phyloP scores from a whole-genome alignment of 305 asterid genomes.

The Caryopteris hybrid region DNA sequence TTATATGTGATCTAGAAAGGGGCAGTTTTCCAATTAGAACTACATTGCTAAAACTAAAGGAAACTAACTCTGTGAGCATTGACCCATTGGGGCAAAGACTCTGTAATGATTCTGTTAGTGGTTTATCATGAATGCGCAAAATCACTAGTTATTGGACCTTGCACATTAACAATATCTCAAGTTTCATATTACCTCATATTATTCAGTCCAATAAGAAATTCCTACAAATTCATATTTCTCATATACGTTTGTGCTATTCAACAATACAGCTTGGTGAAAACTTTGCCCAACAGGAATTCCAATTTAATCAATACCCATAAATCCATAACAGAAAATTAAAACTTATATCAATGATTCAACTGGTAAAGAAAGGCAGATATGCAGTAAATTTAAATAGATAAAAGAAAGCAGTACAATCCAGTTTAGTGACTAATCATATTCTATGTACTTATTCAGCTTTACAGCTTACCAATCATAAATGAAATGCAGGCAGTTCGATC shows the following conservation, averaged over 20 bases:
- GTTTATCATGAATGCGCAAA: neutral
- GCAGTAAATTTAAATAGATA: neutral
- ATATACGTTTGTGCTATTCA: neutral
- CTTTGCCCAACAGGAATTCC: conserved; percentile 3
- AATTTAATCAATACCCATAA: neutral
- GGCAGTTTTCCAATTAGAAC: conserved; percentile 11
- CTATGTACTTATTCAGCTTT: neutral
- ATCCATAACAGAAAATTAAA: conserved; percentile 2
- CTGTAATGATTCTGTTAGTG: conserved; percentile 7
- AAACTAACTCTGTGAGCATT: too few relatives aligned
- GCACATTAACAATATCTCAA: neutral
- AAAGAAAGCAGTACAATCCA: neutral
- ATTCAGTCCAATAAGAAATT: neutral
- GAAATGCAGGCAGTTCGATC: conserved; percentile 1
- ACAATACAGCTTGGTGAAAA: neutral
- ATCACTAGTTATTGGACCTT: conserved; percentile 9
- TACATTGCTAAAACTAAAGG: too few relatives aligned
- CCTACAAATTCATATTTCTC: neutral
- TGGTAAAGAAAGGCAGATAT: neutral
- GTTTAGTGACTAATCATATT: neutral
- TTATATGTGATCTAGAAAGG: conserved; percentile 16
- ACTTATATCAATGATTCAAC: neutral
- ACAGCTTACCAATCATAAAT: conserved; percentile 1
- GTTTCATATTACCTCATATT: neutral
- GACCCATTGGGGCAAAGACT: too few relatives aligned